Evolutionary conservation across 441 rosid genomes (phyloP), one percentile per base, ranked within the genome.

Genomic region (Hura crepitans): DNA sequence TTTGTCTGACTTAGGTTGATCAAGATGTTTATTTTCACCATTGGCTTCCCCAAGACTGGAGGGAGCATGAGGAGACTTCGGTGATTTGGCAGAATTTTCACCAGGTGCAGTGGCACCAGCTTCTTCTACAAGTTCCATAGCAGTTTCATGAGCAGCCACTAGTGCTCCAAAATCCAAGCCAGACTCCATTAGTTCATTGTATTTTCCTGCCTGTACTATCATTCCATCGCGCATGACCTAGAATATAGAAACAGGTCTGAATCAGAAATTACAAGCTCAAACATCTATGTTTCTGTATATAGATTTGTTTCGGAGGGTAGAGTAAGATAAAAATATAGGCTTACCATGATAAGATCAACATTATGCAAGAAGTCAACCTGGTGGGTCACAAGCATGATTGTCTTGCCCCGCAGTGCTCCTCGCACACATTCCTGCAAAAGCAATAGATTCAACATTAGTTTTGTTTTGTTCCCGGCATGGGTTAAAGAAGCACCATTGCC

Each of bases 291-390:
- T 5, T 43, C 4, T 47, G 31, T 55, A 17, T 35, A 25, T 37
- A 28, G 2, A 1, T 22, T 6, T 35, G 28, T n/a, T 2, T 27
- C 3, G 9, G 5, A 31, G 10, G 62, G 42, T 11, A 39, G 28
- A 33, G 10, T 13, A 17, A n/a, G 23, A 12, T 49, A 49, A 47
- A 25, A 14, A 27, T 10, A 13, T 25, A 30, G 17, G 42, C 82
- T 65, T 78, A 88, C 97, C 89, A 81, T 66, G 70, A 93, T 93
- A 75, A 85, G 86, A 78, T 93, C 93, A 62, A 91, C 87, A 75
- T 91, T 93, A 73, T 85, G 89, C 78, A 93, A 81, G 85, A 93
- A 93, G 80, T 93, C 98, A 10, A 93, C 97, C 85, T 93, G 97
- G 73, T 93, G 98, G 5, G 97, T 93, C 59, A 91, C 98, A 17